A percentile compares a stretch with the other conserved stretches of the same genome.
These are phyloP conservation scores for Myxozyma lipomycoides DNA, from an alignment of 805 yeast genomes.

Conservation along the genomic window DNA sequence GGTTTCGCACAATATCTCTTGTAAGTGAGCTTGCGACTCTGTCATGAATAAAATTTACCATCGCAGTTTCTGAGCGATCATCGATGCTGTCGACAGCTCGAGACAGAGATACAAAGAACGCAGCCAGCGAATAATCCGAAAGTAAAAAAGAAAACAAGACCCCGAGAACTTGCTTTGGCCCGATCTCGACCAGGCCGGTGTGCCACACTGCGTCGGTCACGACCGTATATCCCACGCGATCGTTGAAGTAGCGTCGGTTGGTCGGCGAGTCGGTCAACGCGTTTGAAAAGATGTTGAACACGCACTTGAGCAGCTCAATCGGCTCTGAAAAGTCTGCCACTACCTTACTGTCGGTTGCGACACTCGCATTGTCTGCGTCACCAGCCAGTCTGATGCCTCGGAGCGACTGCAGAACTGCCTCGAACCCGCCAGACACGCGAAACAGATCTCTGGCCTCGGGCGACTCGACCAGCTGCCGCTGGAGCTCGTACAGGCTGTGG, in stretches of 20 bases:
- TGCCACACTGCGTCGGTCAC: conserved; percentile 5
- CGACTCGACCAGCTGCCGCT: conserved; percentile 27
- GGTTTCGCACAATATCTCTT: conserved; percentile 16
- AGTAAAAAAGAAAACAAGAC: conserved; percentile 24
- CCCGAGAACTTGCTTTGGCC: conserved; percentile 23
- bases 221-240: conserved; percentile 9
- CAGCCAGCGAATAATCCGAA: conserved; percentile 26
- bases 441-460: conserved; percentile 29
- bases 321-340: conserved; percentile 23
- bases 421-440: conserved; percentile 27
- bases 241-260: conserved; percentile 22
- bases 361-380: conserved; percentile 1
- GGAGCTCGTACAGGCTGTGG: conserved; percentile 27
- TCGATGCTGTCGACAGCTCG: conserved; percentile 17
- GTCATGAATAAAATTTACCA: conserved; percentile 6
- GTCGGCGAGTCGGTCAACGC: conserved; percentile 14
- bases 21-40: conserved; percentile 13
- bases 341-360: background rate
- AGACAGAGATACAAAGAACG: conserved; percentile 23
- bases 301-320: conserved; percentile 27
- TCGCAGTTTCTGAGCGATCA: background rate
- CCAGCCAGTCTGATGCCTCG: conserved; percentile 6
- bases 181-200: conserved; percentile 10
- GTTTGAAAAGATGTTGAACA: conserved; percentile 26
- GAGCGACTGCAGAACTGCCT: conserved; percentile 22